phyloP scores from a whole-genome alignment of 2,329 filamentous ascomycete genomes.

The Aspergillus ochraceus region DNA sequence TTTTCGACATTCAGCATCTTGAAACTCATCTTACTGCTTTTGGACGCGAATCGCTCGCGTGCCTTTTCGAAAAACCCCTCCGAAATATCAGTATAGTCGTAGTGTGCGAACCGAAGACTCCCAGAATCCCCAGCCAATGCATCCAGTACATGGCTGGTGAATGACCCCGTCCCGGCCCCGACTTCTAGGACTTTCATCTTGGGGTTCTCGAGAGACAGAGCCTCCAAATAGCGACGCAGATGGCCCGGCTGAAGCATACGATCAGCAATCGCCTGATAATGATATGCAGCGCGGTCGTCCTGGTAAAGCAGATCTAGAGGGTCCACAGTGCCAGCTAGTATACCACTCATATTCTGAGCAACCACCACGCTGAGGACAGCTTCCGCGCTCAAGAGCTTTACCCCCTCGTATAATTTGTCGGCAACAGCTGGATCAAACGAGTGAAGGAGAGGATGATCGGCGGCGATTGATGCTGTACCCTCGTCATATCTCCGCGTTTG shows the following conservation, averaged over 20 bases:
- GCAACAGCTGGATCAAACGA: too few species aligned
- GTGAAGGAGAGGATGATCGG: too few species aligned
- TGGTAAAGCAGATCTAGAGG: background rate
- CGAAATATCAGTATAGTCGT: background rate
- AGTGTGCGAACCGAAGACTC: background rate
- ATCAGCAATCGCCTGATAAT: background rate
- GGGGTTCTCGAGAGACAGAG: background rate
- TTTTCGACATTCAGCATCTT: slow-evolving; percentile 9
- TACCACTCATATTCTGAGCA: background rate
- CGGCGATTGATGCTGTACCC: too few species aligned
- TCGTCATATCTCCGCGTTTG: too few species aligned
- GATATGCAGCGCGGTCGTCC: background rate
- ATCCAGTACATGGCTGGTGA: background rate
- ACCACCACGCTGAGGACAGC: background rate
- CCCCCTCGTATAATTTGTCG: background rate
- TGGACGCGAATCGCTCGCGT: background rate
- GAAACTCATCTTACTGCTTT: background rate
- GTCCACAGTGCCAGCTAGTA: background rate
- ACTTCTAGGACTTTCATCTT: slow-evolving; percentile 6
- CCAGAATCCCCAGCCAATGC: background rate
- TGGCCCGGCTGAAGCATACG: too few species aligned
- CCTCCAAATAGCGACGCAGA: too few species aligned
- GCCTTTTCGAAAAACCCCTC: background rate
- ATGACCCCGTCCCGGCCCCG: slow-evolving; percentile 3
- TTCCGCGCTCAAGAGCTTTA: background rate